Base-by-base conservation (phyloP, 2,329 filamentous ascomycete species). In the Alternaria sp. region DNA sequence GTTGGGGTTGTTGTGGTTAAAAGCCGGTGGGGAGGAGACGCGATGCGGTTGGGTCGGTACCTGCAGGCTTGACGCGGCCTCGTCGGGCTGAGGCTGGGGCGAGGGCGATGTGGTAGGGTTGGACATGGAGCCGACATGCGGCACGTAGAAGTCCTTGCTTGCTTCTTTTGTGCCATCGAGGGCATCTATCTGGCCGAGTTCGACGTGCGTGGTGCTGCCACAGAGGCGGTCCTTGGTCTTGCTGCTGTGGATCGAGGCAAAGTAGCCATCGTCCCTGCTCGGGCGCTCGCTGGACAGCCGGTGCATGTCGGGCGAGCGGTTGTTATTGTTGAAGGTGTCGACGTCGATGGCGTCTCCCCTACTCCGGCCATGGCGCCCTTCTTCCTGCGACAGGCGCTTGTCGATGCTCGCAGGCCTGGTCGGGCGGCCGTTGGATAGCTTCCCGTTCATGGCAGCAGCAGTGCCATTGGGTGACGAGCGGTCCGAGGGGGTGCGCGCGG, bases 11-110 rank as follows among this genome's bases (percentile, higher is more conserved):
- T 81, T 80, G n/a, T 86, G 85, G 65, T 73, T 74, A 87, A 70
- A 86, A 72, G 51, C 75, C 65, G 89, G 84, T 9, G 90, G 88
- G 2, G 89, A 88, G 5, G 89, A 90, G 67, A 89, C 88, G 72
- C 88, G 84, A 58, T 78, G 67, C 75, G 70, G 64, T 51, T 70
- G 64, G 57, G 68, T 52, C 54, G 78, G 70, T 68, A 81, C 62
- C 70, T 80, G 65, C 75, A 82, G 58, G 69, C 72, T 66, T 73
- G 77, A 18, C 18, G 75, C 66, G 62, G 64, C 52, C 55, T 67
- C 64, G 32, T 56, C 66, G 34, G 65, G 26, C 20, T 65, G 64
- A 24, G 64, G 32, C 20, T 65, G 64, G 41, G n/a, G n/a, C 36
- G n/a, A 16, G 34, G 69, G 46, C 41, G 57, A 56, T n/a, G 38